phyloP scores from a whole-genome alignment of 148 eudicot species.

The Silene latifolia region DNA sequence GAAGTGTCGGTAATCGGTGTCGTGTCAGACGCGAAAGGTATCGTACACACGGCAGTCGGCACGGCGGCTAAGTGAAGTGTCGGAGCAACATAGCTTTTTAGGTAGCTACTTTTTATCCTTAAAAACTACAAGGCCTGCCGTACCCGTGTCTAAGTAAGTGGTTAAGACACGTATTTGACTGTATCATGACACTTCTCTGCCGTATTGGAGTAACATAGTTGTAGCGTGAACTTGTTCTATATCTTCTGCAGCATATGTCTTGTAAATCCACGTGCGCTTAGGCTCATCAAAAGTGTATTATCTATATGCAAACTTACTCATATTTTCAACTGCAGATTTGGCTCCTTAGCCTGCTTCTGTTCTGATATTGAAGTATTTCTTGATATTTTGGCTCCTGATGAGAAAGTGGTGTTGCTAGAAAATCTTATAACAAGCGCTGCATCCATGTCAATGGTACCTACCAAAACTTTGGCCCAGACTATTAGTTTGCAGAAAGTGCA shows the following conservation, averaged over 20 bases:
- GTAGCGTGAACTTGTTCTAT: neutral
- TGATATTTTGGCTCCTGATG: slow-evolving; percentile 47
- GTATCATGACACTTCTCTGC: no score
- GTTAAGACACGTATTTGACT: no score
- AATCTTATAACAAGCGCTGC: slow-evolving; percentile 41
- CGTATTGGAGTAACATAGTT: neutral
- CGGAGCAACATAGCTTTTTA: no score
- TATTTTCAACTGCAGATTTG: slow-evolving; percentile 53
- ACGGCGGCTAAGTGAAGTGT: no score
- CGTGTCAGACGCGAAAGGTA: no score
- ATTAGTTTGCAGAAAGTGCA: slow-evolving; percentile 56
- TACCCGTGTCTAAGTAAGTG: no score
- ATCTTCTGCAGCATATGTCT: slow-evolving; percentile 2
- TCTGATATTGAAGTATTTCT: slow-evolving; percentile 79
- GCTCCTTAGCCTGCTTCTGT: slow-evolving; percentile 82
- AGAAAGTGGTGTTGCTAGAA: slow-evolving; percentile 45
- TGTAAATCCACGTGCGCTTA: neutral
- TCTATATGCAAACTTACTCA: neutral
- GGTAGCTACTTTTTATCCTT: no score
- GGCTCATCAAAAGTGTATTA: neutral
- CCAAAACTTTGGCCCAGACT: slow-evolving; percentile 56
- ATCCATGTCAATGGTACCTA: slow-evolving; percentile 35
- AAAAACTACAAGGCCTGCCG: no score
- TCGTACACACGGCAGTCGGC: no score
- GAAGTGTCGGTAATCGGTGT: no score